Conservation (phyloP, 257 asterid genomes). For the Paulownia fortunei region DNA sequence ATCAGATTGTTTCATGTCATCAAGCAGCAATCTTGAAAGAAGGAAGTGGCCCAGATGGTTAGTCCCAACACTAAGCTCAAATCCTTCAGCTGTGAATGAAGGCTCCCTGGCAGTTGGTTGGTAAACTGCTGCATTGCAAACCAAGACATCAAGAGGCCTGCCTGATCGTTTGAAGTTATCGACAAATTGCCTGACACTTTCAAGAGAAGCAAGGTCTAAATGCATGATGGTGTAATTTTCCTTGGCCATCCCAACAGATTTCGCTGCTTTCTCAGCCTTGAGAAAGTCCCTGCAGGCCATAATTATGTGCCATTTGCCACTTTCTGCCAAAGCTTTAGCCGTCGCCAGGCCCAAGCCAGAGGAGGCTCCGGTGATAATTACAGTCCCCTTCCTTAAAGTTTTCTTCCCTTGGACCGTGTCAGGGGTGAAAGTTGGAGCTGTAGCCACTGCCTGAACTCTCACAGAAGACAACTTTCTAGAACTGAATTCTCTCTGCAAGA, state of each 20-base stretch:
- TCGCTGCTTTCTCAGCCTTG: constrained; percentile 84
- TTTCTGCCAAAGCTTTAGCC: constrained; percentile 78
- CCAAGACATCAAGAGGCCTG: constrained; percentile 74
- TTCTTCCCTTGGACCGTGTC: constrained; percentile 67
- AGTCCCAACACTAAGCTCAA: constrained; percentile 92
- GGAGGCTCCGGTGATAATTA: constrained; percentile 82
- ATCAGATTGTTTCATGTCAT: constrained; percentile 79
- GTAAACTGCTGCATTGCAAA: constrained; percentile 92
- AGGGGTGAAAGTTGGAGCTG: constrained; percentile 60
- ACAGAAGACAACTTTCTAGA: constrained; percentile 37
- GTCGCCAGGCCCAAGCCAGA: constrained; percentile 91
- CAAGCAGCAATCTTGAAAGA: constrained; percentile 80
- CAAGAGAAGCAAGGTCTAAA: constrained; percentile 81
- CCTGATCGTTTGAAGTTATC: constrained; percentile 69
- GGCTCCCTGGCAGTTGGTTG: constrained; percentile 89
- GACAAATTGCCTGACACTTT: constrained; percentile 86
- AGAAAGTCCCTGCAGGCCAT: constrained; percentile 97
- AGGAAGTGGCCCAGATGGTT: constrained; percentile 92
- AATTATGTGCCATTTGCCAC: constrained; percentile 85
- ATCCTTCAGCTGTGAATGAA: constrained; percentile 85
- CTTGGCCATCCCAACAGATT: constrained; percentile 75
- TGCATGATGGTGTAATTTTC: constrained; percentile 85
- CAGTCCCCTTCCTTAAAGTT: constrained; percentile 75
- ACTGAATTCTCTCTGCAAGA: constrained; percentile 42
- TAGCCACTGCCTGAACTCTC: constrained; percentile 60